These are phyloP conservation scores for Diaporthe sp. DNA, from an alignment of 2,329 filamentous ascomycete species.

Conservation along the genomic window DNA sequence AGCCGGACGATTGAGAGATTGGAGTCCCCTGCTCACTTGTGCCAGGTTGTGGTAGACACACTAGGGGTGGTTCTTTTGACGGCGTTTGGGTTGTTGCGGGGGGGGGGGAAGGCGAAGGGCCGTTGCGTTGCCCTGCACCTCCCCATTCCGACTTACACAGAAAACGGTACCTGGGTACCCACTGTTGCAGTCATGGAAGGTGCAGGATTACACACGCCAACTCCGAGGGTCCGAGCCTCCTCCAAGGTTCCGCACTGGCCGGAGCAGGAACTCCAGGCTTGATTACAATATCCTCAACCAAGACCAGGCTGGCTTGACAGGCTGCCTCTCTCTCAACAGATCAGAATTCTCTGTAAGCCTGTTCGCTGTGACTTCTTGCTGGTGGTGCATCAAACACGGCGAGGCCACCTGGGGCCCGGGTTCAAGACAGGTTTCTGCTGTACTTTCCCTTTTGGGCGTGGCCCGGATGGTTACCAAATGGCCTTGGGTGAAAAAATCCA, in stretches of 20 bases:
- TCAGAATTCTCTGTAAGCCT: neutral
- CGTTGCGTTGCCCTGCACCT: neutral
- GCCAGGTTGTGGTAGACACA: conserved; percentile 6
- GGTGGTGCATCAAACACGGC: conserved; percentile 15
- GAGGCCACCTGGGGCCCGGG: conserved; percentile 3
- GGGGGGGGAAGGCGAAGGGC: too few species aligned
- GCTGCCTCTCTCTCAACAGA: conserved; percentile 26
- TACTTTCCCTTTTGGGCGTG: conserved; percentile 16
- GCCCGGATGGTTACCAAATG: neutral
- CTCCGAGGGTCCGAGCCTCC: conserved; percentile 12
- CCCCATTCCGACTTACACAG: neutral
- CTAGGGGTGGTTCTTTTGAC: neutral
- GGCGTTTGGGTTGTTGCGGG: neutral
- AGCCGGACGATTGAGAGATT: conserved; percentile 18
- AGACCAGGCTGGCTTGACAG: neutral
- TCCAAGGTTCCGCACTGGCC: conserved; percentile 27
- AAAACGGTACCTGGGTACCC: neutral
- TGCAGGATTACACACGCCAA: conserved; percentile 22
- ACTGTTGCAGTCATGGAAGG: neutral
- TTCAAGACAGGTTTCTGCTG: conserved; percentile 25
- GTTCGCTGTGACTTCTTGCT: neutral
- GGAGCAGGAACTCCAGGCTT: neutral
- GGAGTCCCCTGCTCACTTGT: neutral
- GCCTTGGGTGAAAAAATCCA: neutral
- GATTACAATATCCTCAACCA: conserved; percentile 16